Evolutionary conservation across 306 rosid species (phyloP).

Genomic region (Vigna hirtella): DNA sequence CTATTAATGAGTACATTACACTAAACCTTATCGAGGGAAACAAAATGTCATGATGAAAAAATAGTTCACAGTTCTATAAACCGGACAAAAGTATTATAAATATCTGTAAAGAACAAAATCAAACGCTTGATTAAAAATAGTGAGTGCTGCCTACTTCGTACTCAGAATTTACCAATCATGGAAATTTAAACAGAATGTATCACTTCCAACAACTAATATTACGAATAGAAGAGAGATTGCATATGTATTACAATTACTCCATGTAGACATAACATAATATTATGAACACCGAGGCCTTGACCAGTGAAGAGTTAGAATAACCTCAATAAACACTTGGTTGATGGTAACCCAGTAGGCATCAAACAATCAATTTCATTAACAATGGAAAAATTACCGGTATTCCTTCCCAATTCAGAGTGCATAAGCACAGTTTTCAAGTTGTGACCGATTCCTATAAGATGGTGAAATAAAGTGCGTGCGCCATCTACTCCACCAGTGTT

Average conservation of each 20-base stretch:
- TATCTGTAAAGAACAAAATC: background rate
- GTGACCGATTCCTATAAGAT: slow-evolving; percentile 48
- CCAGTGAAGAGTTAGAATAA: slow-evolving; percentile 37
- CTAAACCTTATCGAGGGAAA: too few species aligned
- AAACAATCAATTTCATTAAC: slow-evolving; percentile 53
- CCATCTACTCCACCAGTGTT: slow-evolving; percentile 53
- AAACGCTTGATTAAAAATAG: background rate
- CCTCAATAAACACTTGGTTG: slow-evolving; percentile 38
- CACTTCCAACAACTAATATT: background rate
- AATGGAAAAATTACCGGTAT: slow-evolving; percentile 50
- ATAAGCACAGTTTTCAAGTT: slow-evolving; percentile 52
- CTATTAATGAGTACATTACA: too few species aligned
- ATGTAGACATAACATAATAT: slow-evolving; percentile 8
- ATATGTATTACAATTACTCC: slow-evolving; percentile 9
- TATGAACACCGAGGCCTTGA: slow-evolving; percentile 43
- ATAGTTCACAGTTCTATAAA: too few species aligned
- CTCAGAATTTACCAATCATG: background rate
- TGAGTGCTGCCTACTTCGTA: background rate
- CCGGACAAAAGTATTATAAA: too few species aligned
- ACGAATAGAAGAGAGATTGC: background rate
- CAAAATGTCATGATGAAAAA: too few species aligned
- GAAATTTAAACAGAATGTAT: background rate
- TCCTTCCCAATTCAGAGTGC: slow-evolving; percentile 52
- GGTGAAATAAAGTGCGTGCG: slow-evolving; percentile 47
- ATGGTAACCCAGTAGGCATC: slow-evolving; percentile 26